These are phyloP conservation scores for Otatea glauca DNA, from an alignment of 176 grass and related monocot species.

Conservation along the genomic window DNA sequence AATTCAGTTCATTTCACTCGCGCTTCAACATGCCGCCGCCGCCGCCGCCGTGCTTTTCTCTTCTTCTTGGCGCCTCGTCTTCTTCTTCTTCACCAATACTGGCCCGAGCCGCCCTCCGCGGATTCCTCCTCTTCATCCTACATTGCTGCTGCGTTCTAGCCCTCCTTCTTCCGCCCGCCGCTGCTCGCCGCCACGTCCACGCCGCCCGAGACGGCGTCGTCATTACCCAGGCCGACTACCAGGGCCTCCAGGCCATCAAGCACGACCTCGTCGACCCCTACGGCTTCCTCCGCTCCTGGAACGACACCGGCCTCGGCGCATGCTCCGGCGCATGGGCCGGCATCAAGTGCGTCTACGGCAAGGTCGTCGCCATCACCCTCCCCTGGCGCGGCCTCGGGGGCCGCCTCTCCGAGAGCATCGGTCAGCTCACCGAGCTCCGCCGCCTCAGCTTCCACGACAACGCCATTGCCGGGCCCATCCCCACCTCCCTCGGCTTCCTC, in stretches of 20 bases:
- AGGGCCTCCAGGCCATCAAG: slow-evolving; percentile 70
- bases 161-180: neutral
- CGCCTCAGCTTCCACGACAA: slow-evolving; percentile 77
- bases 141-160: neutral
- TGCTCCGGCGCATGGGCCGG: slow-evolving; percentile 66
- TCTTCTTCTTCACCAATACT: too few species aligned
- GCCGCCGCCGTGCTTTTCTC: too few species aligned
- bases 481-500: slow-evolving; percentile 48
- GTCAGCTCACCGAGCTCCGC: slow-evolving; percentile 56
- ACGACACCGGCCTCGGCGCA: slow-evolving; percentile 64
- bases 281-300: slow-evolving; percentile 64
- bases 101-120: too few species aligned
- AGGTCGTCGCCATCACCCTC: slow-evolving; percentile 66
- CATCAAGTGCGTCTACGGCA: slow-evolving; percentile 68
- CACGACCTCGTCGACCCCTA: slow-evolving; percentile 52
- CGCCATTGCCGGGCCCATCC: slow-evolving; percentile 54
- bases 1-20: too few species aligned
- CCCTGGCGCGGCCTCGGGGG: slow-evolving; percentile 58
- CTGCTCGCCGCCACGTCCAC: neutral
- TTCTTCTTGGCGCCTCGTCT: too few species aligned
- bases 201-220: slow-evolving; percentile 50
- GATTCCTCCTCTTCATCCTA: neutral
- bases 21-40: neutral
- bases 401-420: slow-evolving; percentile 54
- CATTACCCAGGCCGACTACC: slow-evolving; percentile 58